Evolutionary conservation across 192 early-diverging fungal genomes (phyloP), one percentile per base, ranked within the genome.

Genomic region (Allomyces javanicus): DNA sequence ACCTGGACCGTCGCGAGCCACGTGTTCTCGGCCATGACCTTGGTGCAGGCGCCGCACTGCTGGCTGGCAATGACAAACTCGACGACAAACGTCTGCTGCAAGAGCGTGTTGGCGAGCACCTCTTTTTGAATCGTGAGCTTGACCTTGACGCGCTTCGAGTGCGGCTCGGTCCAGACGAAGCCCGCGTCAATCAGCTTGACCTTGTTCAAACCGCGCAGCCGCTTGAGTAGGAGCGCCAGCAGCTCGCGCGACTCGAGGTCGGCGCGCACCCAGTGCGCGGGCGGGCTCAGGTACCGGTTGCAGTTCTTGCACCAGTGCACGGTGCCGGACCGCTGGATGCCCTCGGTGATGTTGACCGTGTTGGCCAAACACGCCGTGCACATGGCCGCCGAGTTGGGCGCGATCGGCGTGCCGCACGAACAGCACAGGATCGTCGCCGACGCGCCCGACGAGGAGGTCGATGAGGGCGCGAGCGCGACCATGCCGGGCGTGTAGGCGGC

Each of bases 51-150:
- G 63, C 89, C 89, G 73, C 96, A 98, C 73, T 95, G 89, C 75
- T 97, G 94, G 68, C 85, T 80, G 21, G 85, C 80, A n/a, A 98
- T 90, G 61, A 92, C 82, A 70, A 84, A 98, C 78, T 96, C 94
- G n/a, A 95, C 89, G 68, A 96, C 89, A 72, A 97, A 97, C 14
- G 89, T 81, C 77, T 96, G 94, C 73, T 98, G 95, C 68, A 98
- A 73, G 67, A 98, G 92, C 0, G 95, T 94, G 22, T 86, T 85
- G 3, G 91, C 84, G 73, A 96, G 93, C 11, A 94, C 79, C 76
- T 98, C 96, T 74, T 98, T 98, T 74, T 98, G 96, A 67, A 98
- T 96, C 10, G 94, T 94, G 74, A 98, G 78, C 79, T 97, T 96
- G 69, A 97, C 88, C 77, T 96, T 96, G 79, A 98, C 78, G 71